Base-by-base conservation (phyloP, 73 alveolate genomes). In the Paramecium biaurelia region DNA sequence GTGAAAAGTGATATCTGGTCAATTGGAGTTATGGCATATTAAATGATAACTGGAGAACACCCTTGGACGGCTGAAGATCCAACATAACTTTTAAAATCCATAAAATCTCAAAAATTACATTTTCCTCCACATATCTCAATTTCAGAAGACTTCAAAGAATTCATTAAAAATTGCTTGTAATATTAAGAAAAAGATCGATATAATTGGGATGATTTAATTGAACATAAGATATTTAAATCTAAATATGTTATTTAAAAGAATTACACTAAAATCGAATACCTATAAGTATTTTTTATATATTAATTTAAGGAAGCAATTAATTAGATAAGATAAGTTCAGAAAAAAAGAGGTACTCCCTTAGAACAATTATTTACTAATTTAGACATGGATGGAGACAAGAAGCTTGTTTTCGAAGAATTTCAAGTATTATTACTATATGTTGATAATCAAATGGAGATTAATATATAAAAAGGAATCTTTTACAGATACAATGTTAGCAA, bases 1-100 rank as follows among this genome's bases (percentile, higher is more conserved):
- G 49, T 74, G 28, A 85, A 79, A 59, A 42, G 93, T 38, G 95
- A 92, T n/a, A 72, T 72, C 2, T 92, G 95, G 95, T 47, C 86
- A 5, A 63, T 92, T 4, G 95, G 95, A 23, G 32, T 92, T 8
- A 88, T 92, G 26, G 37, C 82, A 18, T 92, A 85, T 87, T 89
- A 92, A 74, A 72, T 92, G 30, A 49, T 92, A 20, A 20, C 47
- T 32, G 95, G 95, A 43, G 43, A 88, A 30, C n/a, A 70, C 35
- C 95, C 95, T 58, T 92, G 94, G 94, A 21, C 5, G 10, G 90
- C 76, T 1, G 84, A 63, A 2, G 84, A 63, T 26, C 84, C 84
- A 32, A 1, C 41, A 11, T 5, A 23, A 63, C 45, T 63, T 30
- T 63, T 63, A 32, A 63, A 63, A 63, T 63, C 84, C 49, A 63